phyloP scores from a whole-genome alignment of 106 monocot genomes.

The Acorus calamus region DNA sequence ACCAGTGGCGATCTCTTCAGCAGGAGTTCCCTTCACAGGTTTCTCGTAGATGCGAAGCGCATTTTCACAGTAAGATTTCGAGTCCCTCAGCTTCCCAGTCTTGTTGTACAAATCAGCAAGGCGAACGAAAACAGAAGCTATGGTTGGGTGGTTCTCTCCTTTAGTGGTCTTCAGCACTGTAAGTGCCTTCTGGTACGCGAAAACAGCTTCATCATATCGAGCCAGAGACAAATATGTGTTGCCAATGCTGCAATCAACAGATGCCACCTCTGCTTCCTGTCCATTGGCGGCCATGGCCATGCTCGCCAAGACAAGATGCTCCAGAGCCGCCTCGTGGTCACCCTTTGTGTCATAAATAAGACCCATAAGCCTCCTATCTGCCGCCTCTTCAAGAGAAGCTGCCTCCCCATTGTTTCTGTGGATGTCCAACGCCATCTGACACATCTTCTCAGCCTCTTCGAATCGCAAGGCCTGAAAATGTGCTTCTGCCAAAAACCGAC shows the following conservation, averaged over 20 bases:
- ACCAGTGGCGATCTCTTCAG: slow-evolving; percentile 71
- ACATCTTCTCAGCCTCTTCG: slow-evolving; percentile 26
- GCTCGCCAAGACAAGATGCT: slow-evolving; percentile 33
- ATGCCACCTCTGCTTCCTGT: slow-evolving; percentile 28
- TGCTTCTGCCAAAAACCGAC: slow-evolving; percentile 38
- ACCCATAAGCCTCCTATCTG: slow-evolving; percentile 38
- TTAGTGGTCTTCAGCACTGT: slow-evolving; percentile 16
- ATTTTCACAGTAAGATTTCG: slow-evolving; percentile 69
- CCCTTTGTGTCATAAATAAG: slow-evolving; percentile 42
- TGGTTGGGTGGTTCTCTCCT: slow-evolving; percentile 26
- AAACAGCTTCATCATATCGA: slow-evolving; percentile 36
- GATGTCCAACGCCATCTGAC: slow-evolving; percentile 29
- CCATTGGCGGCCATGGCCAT: slow-evolving; percentile 30
- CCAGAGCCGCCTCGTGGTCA: slow-evolving; percentile 30
- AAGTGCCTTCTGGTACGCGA: slow-evolving; percentile 31
- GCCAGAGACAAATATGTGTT: slow-evolving; percentile 28
- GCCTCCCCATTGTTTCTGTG: slow-evolving; percentile 22
- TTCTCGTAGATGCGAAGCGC: slow-evolving; percentile 70
- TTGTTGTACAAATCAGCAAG: slow-evolving; percentile 37
- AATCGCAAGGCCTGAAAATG: slow-evolving; percentile 34
- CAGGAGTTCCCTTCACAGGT: slow-evolving; percentile 41
- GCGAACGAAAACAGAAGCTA: slow-evolving; percentile 31
- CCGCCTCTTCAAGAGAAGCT: slow-evolving; percentile 19
- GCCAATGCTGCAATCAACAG: slow-evolving; percentile 43
- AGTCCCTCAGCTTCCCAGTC: slow-evolving; percentile 67